Base-by-base conservation (phyloP, 2,329 filamentous ascomycete genomes). In the Thelonectria olida region DNA sequence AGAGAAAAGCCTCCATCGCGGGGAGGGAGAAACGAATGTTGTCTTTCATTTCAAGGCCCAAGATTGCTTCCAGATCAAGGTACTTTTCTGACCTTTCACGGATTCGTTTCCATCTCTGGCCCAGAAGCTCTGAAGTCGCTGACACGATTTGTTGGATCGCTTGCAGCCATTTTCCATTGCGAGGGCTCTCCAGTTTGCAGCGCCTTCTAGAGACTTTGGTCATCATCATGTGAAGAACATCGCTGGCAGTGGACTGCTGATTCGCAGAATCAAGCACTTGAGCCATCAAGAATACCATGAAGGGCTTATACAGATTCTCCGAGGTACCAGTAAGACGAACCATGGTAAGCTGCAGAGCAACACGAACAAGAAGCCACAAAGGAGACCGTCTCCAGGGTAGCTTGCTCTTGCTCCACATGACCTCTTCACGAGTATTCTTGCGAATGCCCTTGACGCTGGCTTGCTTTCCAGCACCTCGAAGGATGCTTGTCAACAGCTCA, bases 401-500 rank as follows among this genome's bases (percentile, higher is more conserved):
- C 5, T 53, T 39, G 10, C 51, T 48, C 1, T 59, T 47, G 2
- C 66, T 60, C 75, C 78, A 87, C 9, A 84, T 57, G 1, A 87
- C 79, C 13, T 88, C 85, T 31, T 88, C 85, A 1, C 82, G 81
- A 1, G 81, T 84, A 19, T 82, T 74, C 59, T 88, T 89, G 39
- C 63, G 71, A 9, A 88, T 76, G 0, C 75, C 72, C 0, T 49
- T 7, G 0, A 67, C 65, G 0, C 69, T 15, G 4, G 63, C 55
- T 0, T 69, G 56, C 2, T 63, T 51, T 0, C 82, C 83, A 1
- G 36, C 12, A 5, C 79, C 74, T 12, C 73, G 71, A 2, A 86
- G 64, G 4, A 84, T 73, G 0, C 77, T 76, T 0, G 64, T 49
- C 4, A 81, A 74, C 7, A 85, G 76, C 39, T 87, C 81, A 0